phyloP scores from a whole-genome alignment of 371 early-diverging fungal species.

The Parasitella parasitica region DNA sequence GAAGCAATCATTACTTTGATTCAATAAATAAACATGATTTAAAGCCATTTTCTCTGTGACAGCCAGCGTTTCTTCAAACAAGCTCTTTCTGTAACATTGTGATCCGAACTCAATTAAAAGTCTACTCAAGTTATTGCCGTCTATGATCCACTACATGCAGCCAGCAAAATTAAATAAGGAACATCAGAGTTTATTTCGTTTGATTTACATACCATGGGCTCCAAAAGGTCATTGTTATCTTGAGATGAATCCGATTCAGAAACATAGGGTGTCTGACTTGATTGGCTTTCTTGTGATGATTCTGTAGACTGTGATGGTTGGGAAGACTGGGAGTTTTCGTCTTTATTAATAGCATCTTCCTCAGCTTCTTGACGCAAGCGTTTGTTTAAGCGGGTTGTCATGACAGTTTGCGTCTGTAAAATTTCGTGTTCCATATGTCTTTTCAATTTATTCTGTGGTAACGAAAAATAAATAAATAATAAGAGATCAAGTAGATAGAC shows the following conservation, averaged over 20 bases:
- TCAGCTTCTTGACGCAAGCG: slow-evolving; percentile 5
- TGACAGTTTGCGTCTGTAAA: slow-evolving; percentile 1
- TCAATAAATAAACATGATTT: slow-evolving; percentile 14
- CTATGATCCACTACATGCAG: slow-evolving; percentile 9
- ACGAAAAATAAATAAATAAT: not conserved
- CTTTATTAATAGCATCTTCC: slow-evolving; percentile 1
- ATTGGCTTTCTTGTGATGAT: slow-evolving; percentile 7
- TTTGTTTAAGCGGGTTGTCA: slow-evolving; percentile 7
- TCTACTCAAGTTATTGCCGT: slow-evolving; percentile 12
- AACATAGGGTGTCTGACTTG: slow-evolving; percentile 4
- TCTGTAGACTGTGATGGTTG: not conserved
- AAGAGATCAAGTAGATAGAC: not conserved
- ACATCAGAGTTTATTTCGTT: slow-evolving; percentile 5
- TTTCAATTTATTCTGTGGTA: not conserved
- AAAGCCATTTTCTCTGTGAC: slow-evolving; percentile 15
- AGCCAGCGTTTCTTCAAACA: slow-evolving; percentile 6
- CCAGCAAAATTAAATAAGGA: slow-evolving; percentile 9
- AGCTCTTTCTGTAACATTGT: slow-evolving; percentile 2
- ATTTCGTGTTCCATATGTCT: slow-evolving; percentile 4
- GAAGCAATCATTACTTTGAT: slow-evolving; percentile 16
- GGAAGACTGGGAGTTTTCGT: slow-evolving; percentile 3
- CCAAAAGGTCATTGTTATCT: slow-evolving; percentile 92
- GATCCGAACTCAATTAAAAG: slow-evolving; percentile 1
- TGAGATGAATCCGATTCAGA: slow-evolving; percentile 69
- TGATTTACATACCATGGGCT: slow-evolving; percentile 67